Evolutionary conservation across 2,329 filamentous ascomycete genomes (phyloP).

Genomic region (Fusarium sp.): DNA sequence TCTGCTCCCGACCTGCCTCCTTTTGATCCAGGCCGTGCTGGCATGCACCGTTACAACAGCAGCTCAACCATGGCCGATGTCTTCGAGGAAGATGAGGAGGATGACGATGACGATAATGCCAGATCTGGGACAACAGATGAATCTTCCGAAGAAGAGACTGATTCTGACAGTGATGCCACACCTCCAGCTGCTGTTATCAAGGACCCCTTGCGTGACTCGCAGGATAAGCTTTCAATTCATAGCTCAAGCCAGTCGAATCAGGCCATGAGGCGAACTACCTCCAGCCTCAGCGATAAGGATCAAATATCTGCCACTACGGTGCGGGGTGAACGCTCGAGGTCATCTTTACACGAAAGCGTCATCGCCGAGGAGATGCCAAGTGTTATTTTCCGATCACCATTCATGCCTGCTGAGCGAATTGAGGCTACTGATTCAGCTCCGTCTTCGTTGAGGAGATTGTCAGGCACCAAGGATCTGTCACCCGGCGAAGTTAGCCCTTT

Average conservation of each 20-base stretch:
- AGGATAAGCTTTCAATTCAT: slow-evolving; percentile 41
- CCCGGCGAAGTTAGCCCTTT: slow-evolving; percentile 65
- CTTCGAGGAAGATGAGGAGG: slow-evolving; percentile 86
- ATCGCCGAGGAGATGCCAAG: slow-evolving; percentile 61
- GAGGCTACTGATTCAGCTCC: slow-evolving; percentile 57
- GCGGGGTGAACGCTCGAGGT: slow-evolving; percentile 62
- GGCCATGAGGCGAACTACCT: slow-evolving; percentile 59
- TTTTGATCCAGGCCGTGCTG: slow-evolving; percentile 73
- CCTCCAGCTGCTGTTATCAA: slow-evolving; percentile 47
- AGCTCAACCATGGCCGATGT: slow-evolving; percentile 86
- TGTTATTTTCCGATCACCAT: slow-evolving; percentile 56
- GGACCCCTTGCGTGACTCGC: slow-evolving; percentile 41
- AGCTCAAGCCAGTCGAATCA: slow-evolving; percentile 36
- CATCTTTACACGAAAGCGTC: slow-evolving; percentile 64
- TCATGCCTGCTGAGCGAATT: slow-evolving; percentile 49
- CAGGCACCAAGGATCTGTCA: slow-evolving; percentile 60
- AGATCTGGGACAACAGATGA: slow-evolving; percentile 53
- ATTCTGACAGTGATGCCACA: slow-evolving; percentile 58
- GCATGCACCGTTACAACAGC: slow-evolving; percentile 72
- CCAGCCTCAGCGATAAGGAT: slow-evolving; percentile 59
- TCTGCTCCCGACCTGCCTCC: slow-evolving; percentile 84
- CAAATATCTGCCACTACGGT: slow-evolving; percentile 47
- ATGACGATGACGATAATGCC: slow-evolving; percentile 62
- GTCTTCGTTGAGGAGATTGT: slow-evolving; percentile 59
- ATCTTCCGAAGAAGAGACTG: slow-evolving; percentile 61